Evolutionary conservation across 306 rosid species (phyloP).

Genomic region (Vicia sativa): DNA sequence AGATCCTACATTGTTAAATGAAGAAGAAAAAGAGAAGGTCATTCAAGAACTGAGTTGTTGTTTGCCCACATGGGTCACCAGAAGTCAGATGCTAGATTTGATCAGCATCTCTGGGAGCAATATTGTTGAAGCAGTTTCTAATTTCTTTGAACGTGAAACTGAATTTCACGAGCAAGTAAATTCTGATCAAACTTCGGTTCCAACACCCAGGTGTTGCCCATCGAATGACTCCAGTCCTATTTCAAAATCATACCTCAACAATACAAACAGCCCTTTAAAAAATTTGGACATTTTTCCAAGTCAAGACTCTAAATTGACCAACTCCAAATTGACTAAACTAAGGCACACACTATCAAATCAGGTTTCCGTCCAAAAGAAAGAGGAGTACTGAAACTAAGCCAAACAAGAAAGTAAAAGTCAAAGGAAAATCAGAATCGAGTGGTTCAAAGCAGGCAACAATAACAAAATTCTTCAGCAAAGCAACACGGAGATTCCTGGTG

Average conservation of each 20-base stretch:
- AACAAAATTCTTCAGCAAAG: conserved; percentile 74
- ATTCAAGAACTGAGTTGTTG: conserved; percentile 59
- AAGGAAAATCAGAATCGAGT: conserved; percentile 53
- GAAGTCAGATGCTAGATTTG: conserved; percentile 67
- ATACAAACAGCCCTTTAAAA: conserved; percentile 37
- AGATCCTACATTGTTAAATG: conserved; percentile 38
- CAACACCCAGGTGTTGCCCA: conserved; percentile 38
- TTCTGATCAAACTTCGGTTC: conserved; percentile 43
- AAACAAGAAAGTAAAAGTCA: conserved; percentile 56
- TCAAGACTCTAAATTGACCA: conserved; percentile 44
- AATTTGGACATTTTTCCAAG: conserved; percentile 50
- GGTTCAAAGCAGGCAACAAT: conserved; percentile 76
- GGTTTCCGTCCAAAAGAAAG: conserved; percentile 53
- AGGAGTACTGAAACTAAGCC: conserved; percentile 50
- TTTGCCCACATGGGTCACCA: conserved; percentile 91
- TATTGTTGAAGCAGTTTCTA: conserved; percentile 76
- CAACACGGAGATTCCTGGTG: conserved; percentile 42
- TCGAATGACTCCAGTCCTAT: conserved; percentile 41
- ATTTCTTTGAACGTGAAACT: conserved; percentile 78
- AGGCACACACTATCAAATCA: conserved; percentile 36
- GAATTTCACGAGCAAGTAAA: conserved; percentile 67
- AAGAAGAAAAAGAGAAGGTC: conserved; percentile 59
- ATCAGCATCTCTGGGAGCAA: conserved; percentile 58
- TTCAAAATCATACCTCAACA: conserved; percentile 40
- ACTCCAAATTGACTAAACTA: conserved; percentile 35